A percentile compares a stretch with the other conserved stretches of the same genome.
Evolutionary conservation across 2,329 filamentous ascomycete species (phyloP).

Genomic region (Erysiphe neolycopersici): DNA sequence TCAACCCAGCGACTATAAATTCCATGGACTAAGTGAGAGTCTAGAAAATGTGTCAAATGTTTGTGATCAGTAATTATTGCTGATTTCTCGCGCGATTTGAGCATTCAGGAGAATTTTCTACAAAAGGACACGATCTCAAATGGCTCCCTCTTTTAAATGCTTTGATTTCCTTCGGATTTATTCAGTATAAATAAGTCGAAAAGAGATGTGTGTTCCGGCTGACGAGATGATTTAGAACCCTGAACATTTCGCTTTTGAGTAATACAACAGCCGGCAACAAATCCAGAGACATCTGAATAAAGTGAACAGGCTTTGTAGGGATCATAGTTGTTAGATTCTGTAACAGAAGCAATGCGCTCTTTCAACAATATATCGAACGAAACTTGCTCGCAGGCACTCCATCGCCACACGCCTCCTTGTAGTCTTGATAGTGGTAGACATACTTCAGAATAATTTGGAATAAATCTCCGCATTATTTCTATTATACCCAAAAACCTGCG

Average conservation of each 20-base stretch:
- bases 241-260: background rate
- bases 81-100: background rate
- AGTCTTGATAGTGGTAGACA: background rate
- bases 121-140: background rate
- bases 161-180: background rate
- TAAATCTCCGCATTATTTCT: background rate
- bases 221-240: background rate
- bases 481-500: background rate
- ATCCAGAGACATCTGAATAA: background rate
- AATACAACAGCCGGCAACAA: background rate
- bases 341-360: background rate
- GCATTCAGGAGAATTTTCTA: background rate
- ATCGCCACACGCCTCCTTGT: background rate
- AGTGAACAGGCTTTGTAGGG: background rate
- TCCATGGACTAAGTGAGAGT: background rate
- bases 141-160: background rate
- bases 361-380: background rate
- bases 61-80: background rate
- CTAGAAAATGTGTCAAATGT: background rate
- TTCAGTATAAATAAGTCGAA: background rate
- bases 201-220: background rate
- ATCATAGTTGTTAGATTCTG: background rate
- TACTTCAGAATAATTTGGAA: background rate
- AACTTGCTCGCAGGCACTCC: background rate
- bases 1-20: background rate